Evolutionary conservation across 2,329 filamentous ascomycete genomes (phyloP).

Genomic region (Colletotrichum sp.): DNA sequence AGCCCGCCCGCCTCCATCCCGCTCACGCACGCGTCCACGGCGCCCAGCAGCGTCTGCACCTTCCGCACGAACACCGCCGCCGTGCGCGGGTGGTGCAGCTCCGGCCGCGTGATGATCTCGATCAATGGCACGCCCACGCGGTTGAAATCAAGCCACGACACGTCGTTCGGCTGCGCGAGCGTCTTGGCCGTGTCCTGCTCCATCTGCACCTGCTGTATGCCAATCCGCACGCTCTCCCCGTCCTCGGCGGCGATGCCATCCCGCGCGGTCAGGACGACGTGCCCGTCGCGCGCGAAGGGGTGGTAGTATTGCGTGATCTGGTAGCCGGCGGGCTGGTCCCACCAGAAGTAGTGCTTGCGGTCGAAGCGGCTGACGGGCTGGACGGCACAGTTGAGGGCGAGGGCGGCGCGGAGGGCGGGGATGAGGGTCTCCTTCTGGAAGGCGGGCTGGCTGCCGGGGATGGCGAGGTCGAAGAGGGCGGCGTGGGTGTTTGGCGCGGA

Average conservation of each 20-base stretch:
- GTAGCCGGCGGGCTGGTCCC: conserved; percentile 95
- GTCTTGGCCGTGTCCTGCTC: conserved; percentile 99
- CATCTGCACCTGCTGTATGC: conserved; percentile 94
- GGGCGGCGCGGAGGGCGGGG: conserved; percentile 87
- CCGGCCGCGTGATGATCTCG: conserved; percentile 91
- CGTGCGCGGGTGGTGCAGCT: conserved; percentile 85
- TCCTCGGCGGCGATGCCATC: conserved; percentile 83
- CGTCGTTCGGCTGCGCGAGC: conserved; percentile 73
- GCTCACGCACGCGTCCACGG: conserved; percentile 83
- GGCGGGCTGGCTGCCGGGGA: conserved; percentile 86
- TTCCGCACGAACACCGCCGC: conserved; percentile 90
- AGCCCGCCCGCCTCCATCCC: conserved; percentile 95
- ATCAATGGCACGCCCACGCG: conserved; percentile 89
- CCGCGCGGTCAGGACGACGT: conserved; percentile 70
- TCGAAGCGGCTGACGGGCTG: conserved; percentile 85
- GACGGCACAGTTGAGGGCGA: conserved; percentile 82
- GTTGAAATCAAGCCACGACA: conserved; percentile 90
- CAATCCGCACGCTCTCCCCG: conserved; percentile 72
- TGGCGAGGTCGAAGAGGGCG: conserved; percentile 84
- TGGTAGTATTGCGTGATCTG: conserved; percentile 97
- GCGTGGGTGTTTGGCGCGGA: conserved; percentile 77
- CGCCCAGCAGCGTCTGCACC: conserved; percentile 78
- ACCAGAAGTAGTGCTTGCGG: conserved; percentile 98
- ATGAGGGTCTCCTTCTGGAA: conserved; percentile 86
- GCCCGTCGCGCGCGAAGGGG: conserved; percentile 72